Evolutionary conservation across 2,329 filamentous ascomycete genomes (phyloP).

Genomic region (Coniochaeta pulveracea): DNA sequence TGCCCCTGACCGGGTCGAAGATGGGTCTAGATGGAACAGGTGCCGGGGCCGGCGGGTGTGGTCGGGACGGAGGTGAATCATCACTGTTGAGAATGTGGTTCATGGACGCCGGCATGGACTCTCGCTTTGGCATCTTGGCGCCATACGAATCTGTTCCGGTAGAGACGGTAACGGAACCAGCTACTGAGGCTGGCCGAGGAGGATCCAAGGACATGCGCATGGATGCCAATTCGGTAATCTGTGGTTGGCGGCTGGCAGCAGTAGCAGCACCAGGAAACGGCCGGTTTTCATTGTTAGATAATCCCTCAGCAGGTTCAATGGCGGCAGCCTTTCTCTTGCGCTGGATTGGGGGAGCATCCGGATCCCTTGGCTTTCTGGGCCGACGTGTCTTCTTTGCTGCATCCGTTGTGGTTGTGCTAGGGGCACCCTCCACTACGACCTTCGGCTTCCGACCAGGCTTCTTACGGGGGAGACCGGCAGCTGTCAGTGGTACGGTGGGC

Average conservation of each 20-base stretch:
- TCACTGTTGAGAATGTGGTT: constrained; percentile 45
- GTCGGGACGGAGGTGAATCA: constrained; percentile 32
- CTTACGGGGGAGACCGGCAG: constrained; percentile 47
- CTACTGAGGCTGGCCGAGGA: constrained; percentile 14
- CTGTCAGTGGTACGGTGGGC: constrained; percentile 37
- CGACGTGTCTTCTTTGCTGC: constrained; percentile 39
- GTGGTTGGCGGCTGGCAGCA: constrained; percentile 22
- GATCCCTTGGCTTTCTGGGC: constrained; percentile 46
- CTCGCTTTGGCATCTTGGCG: constrained; percentile 38
- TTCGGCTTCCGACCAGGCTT: constrained; percentile 46
- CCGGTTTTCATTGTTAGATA: constrained; percentile 19
- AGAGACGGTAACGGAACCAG: too few relatives aligned
- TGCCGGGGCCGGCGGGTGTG: constrained; percentile 48
- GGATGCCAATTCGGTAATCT: constrained; percentile 27
- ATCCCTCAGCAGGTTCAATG: constrained; percentile 22
- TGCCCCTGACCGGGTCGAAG: constrained; percentile 84
- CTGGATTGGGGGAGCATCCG: constrained; percentile 41
- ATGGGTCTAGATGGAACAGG: constrained; percentile 43
- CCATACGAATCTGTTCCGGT: constrained; percentile 13
- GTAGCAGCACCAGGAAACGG: constrained; percentile 22
- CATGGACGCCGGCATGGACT: constrained; percentile 39
- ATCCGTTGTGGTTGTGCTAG: constrained; percentile 21
- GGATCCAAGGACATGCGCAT: constrained; percentile 22
- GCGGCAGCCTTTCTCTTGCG: constrained; percentile 42
- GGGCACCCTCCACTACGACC: constrained; percentile 6